A percentile compares a stretch with the other conserved stretches of the same genome.
These are phyloP conservation scores for Funneliformis caledonium DNA, from an alignment of 371 early-diverging fungal genomes.

Conservation along the genomic window DNA sequence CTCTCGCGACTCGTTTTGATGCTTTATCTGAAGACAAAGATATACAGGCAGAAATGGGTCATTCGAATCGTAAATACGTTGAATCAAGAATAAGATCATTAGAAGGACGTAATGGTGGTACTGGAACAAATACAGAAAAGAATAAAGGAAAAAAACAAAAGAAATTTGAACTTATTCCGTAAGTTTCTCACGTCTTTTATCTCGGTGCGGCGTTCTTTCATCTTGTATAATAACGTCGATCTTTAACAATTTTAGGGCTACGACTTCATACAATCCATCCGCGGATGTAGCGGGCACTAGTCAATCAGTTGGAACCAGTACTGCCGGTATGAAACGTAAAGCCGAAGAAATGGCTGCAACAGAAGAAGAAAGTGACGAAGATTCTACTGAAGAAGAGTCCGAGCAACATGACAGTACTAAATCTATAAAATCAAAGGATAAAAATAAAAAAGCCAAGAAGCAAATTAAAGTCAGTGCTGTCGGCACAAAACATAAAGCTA, in stretches of 20 bases:
- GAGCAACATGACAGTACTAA: conserved; percentile 35
- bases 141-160: conserved; percentile 69
- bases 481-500: neutral
- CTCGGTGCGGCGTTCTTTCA: neutral
- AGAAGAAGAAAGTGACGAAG: conserved; percentile 38
- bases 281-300: conserved; percentile 46
- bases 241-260: conserved; percentile 5
- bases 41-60: conserved; percentile 76
- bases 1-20: conserved; percentile 94
- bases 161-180: conserved; percentile 65
- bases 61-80: conserved; percentile 81
- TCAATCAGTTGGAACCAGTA: neutral
- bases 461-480: neutral
- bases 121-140: conserved; percentile 59
- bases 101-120: conserved; percentile 59
- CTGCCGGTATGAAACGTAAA: neutral
- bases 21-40: conserved; percentile 86
- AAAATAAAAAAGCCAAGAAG: neutral
- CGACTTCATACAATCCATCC: conserved; percentile 50
- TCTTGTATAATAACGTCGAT: conserved; percentile 43
- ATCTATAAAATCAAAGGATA: neutral
- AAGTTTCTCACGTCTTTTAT: conserved; percentile 38
- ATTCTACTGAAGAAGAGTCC: conserved; percentile 31
- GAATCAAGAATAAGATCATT: conserved; percentile 88
- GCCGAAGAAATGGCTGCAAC: neutral